Conservation (phyloP, 208 protist species). For the Trypanosoma congolense region DNA sequence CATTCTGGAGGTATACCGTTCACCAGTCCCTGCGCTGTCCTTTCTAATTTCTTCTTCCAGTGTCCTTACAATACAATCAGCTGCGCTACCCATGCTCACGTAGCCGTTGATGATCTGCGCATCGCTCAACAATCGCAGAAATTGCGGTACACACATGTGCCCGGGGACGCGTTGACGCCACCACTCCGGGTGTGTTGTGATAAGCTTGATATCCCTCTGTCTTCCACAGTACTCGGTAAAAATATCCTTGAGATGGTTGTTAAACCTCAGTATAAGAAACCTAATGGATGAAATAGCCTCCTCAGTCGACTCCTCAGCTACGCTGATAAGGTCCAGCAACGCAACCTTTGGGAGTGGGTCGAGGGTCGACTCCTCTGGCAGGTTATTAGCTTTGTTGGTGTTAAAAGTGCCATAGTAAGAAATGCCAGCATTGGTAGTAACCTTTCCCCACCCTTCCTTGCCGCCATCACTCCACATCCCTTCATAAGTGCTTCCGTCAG, state of each 20-base stretch:
- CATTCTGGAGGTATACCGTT: slow-evolving; percentile 11
- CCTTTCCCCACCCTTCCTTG: slow-evolving; percentile 54
- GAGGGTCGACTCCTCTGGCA: slow-evolving; percentile 15
- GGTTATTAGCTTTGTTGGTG: slow-evolving; percentile 12
- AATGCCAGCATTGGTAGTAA: slow-evolving; percentile 51
- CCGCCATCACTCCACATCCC: slow-evolving; percentile 65
- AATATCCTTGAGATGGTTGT: slow-evolving; percentile 56
- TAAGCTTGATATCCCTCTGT: slow-evolving; percentile 38
- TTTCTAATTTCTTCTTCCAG: slow-evolving; percentile 27
- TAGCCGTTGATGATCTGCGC: slow-evolving; percentile 40
- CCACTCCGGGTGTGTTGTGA: slow-evolving; percentile 62
- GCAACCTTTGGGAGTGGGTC: slow-evolving; percentile 34
- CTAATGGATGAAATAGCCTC: slow-evolving; percentile 25
- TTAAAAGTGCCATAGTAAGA: slow-evolving; percentile 29
- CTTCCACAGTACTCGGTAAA: slow-evolving; percentile 44
- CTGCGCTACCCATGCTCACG: slow-evolving; percentile 41
- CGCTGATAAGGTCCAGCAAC: slow-evolving; percentile 29
- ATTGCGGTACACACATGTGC: slow-evolving; percentile 53
- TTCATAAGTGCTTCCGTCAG: slow-evolving; percentile 81
- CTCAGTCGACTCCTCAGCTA: slow-evolving; percentile 28
- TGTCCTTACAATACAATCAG: slow-evolving; percentile 40
- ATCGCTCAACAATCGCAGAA: slow-evolving; percentile 64
- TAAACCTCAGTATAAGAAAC: slow-evolving; percentile 63
- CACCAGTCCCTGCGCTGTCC: not conserved
- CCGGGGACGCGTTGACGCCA: slow-evolving; percentile 68